A percentile compares a stretch with the other conserved stretches of the same genome.
These are phyloP conservation scores for Rosa lucieae DNA, from an alignment of 306 rosid species.

Conservation along the genomic window DNA sequence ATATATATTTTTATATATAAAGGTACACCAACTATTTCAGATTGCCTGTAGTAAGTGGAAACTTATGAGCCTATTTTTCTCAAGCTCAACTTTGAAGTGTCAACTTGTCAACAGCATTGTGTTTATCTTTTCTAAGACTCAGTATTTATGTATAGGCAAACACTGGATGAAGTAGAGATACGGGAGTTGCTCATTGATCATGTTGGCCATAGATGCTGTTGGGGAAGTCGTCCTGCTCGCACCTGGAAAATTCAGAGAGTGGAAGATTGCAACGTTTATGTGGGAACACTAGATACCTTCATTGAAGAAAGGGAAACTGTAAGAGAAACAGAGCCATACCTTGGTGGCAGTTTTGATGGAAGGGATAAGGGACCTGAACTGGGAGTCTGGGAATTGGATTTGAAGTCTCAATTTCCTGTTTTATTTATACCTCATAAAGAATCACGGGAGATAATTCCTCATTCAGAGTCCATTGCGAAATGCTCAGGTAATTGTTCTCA, in stretches of 20 bases:
- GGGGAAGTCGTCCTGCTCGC: conserved; percentile 99
- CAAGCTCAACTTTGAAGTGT: not conserved
- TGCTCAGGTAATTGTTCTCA: conserved; percentile 62
- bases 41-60: not conserved
- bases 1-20: not conserved
- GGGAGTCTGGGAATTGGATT: conserved; percentile 90
- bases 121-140: not conserved
- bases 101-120: not conserved
- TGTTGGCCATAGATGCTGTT: conserved; percentile 94
- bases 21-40: not conserved
- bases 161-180: conserved; percentile 88
- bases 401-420: conserved; percentile 84
- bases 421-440: conserved; percentile 61
- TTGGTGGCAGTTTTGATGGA: conserved; percentile 66
- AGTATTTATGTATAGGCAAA: conserved; percentile 42
- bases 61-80: not conserved
- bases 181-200: conserved; percentile 91
- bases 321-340: conserved; percentile 65
- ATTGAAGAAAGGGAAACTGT: conserved; percentile 80
- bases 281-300: conserved; percentile 92
- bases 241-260: conserved; percentile 84
- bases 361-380: conserved; percentile 72
- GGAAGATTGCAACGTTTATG: conserved; percentile 91
- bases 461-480: conserved; percentile 75
- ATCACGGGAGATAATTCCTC: conserved; percentile 68